phyloP scores from a whole-genome alignment of 345 rosid species.

The Boechera divaricarpa region DNA sequence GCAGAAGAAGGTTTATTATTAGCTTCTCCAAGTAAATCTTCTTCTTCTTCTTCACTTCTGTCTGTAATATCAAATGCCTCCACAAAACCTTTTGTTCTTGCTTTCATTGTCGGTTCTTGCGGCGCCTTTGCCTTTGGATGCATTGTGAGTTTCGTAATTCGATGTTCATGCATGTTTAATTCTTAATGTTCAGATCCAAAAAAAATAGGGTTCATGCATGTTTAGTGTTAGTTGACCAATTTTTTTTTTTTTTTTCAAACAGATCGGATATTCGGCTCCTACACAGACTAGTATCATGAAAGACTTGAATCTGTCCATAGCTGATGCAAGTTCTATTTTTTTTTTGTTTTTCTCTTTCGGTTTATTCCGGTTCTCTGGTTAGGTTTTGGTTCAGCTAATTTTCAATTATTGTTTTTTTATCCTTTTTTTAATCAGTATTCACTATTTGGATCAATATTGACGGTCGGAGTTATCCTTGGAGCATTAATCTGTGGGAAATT shows the following conservation, averaged over 20 bases:
- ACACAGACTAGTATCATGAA: conserved; percentile 40
- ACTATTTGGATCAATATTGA: conserved; percentile 59
- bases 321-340: conserved; percentile 34
- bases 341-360: not conserved
- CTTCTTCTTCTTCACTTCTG: conserved; percentile 7
- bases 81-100: conserved; percentile 40
- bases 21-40: not conserved
- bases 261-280: conserved; percentile 47
- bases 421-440: conserved; percentile 46
- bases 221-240: not conserved
- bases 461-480: conserved; percentile 56
- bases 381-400: not conserved
- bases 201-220: not conserved
- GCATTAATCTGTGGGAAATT: conserved; percentile 56
- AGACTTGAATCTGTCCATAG: conserved; percentile 41
- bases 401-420: not conserved
- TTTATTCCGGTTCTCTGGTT: not conserved
- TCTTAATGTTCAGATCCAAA: not conserved
- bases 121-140: conserved; percentile 44
- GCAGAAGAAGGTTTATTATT: conserved; percentile 25
- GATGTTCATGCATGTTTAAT: not conserved
- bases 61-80: conserved; percentile 40
- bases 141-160: not conserved
- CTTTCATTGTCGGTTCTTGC: conserved; percentile 38
- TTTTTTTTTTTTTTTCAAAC: not conserved